Evolutionary conservation across 768 basidiomycete genomes (phyloP).

Genomic region (Lactarius hengduanensis): DNA sequence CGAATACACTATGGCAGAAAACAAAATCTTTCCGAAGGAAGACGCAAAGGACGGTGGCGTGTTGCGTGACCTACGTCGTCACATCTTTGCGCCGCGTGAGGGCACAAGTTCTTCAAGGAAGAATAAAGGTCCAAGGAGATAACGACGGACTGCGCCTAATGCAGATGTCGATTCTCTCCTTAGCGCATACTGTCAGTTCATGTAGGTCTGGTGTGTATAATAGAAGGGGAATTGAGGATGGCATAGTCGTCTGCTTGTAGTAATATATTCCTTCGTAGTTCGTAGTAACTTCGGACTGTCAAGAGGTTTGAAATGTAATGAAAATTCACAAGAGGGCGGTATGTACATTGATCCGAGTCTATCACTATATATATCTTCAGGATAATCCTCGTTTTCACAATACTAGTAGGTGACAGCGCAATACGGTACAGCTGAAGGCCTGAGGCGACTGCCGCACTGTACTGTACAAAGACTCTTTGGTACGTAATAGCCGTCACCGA

Average conservation of each 20-base stretch:
- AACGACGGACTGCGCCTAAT: background rate
- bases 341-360: background rate
- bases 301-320: background rate
- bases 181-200: no score
- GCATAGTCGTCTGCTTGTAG: no score
- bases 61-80: conserved; percentile 34
- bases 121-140: background rate
- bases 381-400: no score
- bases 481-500: background rate
- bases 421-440: no score
- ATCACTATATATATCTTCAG: no score
- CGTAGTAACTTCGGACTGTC: no score
- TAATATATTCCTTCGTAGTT: no score
- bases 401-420: no score
- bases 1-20: conserved; percentile 6
- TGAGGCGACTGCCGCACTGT: no score
- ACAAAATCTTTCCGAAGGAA: conserved; percentile 32
- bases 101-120: background rate
- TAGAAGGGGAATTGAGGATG: no score
- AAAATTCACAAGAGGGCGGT: background rate
- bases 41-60: conserved; percentile 35
- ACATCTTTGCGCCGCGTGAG: conserved; percentile 21
- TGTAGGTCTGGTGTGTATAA: no score
- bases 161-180: no score
- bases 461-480: background rate